These are phyloP conservation scores for Coemansia sp. DNA, from an alignment of 192 early-diverging fungal genomes.

Conservation along the genomic window DNA sequence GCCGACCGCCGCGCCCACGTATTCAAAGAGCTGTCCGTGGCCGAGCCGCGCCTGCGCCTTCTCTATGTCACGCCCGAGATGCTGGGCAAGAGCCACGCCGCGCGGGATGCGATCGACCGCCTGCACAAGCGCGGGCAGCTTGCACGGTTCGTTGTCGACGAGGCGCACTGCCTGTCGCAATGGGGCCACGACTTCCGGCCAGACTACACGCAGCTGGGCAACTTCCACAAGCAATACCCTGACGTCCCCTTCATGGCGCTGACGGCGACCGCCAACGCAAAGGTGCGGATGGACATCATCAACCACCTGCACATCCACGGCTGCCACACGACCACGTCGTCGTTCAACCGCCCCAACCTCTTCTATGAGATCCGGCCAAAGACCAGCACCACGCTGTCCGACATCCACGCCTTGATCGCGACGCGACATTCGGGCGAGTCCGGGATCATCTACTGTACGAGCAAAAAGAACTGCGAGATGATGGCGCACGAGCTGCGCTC, in stretches of 20 bases:
- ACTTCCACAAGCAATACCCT: constrained; percentile 61
- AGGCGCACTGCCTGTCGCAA: constrained; percentile 93
- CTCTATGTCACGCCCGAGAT: constrained; percentile 90
- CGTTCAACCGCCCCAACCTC: constrained; percentile 87
- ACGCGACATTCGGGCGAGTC: constrained; percentile 56
- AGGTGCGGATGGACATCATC: constrained; percentile 79
- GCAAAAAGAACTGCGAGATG: constrained; percentile 73
- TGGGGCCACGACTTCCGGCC: constrained; percentile 98
- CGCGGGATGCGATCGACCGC: constrained; percentile 50
- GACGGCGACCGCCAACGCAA: constrained; percentile 90
- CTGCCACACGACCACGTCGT: constrained; percentile 68
- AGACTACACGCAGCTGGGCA: constrained; percentile 76
- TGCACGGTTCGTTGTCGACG: constrained; percentile 91
- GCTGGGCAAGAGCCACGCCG: constrained; percentile 59
- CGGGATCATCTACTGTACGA: constrained; percentile 92
- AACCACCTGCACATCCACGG: constrained; percentile 64
- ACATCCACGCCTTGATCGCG: constrained; percentile 69
- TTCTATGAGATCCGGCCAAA: constrained; percentile 68
- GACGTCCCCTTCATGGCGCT: constrained; percentile 87
- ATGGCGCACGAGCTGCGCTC: constrained; percentile 63
- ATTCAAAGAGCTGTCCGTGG: constrained; percentile 52
- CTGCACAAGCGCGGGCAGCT: constrained; percentile 59
- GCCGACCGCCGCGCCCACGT: constrained; percentile 49
- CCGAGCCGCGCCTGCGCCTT: constrained; percentile 52
- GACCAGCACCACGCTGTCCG: constrained; percentile 53